phyloP scores from a whole-genome alignment of 2,329 filamentous ascomycete species.

The Acephala macrosclerotiorum region DNA sequence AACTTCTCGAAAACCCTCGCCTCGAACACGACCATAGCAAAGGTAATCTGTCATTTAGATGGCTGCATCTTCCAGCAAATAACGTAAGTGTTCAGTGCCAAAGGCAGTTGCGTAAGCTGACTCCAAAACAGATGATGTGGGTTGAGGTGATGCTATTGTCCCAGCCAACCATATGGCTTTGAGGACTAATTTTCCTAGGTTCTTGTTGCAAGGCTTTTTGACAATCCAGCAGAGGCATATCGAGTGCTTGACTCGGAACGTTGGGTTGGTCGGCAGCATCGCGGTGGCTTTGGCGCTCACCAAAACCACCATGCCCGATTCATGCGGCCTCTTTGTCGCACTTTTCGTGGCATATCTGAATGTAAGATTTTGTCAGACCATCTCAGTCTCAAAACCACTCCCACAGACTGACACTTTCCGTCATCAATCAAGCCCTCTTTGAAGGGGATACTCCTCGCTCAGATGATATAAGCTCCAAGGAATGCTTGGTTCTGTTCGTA shows the following conservation, averaged over 20 bases:
- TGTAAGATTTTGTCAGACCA: not conserved
- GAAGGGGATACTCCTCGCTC: not conserved
- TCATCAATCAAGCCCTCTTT: not conserved
- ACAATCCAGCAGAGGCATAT: not conserved
- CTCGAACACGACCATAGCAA: not conserved
- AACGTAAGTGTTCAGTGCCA: not conserved
- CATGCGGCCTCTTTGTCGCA: not conserved
- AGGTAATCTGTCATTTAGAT: not conserved
- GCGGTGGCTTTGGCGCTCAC: not conserved
- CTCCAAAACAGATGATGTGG: not conserved
- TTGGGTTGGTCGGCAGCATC: not conserved
- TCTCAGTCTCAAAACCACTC: not conserved
- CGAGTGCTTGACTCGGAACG: not conserved
- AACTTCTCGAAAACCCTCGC: not conserved
- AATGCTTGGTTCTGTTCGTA: not conserved
- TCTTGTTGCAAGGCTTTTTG: not conserved
- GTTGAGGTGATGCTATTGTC: not conserved
- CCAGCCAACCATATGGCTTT: not conserved
- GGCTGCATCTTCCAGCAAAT: not conserved
- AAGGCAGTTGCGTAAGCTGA: not conserved
- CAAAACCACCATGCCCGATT: not conserved
- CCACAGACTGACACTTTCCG: not conserved
- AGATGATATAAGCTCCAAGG: not conserved
- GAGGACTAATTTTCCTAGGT: not conserved
- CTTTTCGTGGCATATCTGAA: not conserved